Evolutionary conservation across 2,329 filamentous ascomycete species (phyloP).

Genomic region (Colletotrichum magnum): DNA sequence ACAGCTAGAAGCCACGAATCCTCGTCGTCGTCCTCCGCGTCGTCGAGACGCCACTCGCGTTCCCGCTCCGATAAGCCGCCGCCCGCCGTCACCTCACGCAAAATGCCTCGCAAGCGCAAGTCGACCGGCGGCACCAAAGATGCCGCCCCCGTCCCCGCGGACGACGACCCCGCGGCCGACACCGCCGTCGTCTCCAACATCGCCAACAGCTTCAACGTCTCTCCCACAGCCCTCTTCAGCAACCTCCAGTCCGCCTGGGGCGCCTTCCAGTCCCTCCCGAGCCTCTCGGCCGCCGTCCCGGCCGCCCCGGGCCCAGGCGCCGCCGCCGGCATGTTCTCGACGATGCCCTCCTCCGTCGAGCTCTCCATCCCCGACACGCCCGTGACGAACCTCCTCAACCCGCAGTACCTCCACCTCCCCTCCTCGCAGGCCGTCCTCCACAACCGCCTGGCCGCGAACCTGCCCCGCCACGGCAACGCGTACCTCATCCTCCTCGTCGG

Average conservation of each 20-base stretch:
- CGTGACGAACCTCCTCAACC: slow-evolving; percentile 39
- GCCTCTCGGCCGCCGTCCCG: slow-evolving; percentile 13
- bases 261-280: slow-evolving; percentile 31
- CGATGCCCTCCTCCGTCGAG: slow-evolving; percentile 20
- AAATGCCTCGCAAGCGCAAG: slow-evolving; percentile 32
- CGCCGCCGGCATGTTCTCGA: background rate
- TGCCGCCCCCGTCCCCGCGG: background rate
- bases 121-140: slow-evolving; percentile 12
- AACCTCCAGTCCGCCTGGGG: slow-evolving; percentile 32
- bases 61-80: slow-evolving; percentile 18
- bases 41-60: slow-evolving; percentile 20
- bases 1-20: slow-evolving; percentile 21
- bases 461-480: slow-evolving; percentile 37
- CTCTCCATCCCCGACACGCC: slow-evolving; percentile 34
- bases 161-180: background rate
- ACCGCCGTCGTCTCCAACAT: background rate
- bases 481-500: slow-evolving; percentile 39
- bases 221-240: slow-evolving; percentile 20
- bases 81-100: background rate
- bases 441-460: slow-evolving; percentile 29
- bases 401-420: slow-evolving; percentile 30
- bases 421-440: slow-evolving; percentile 35
- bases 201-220: slow-evolving; percentile 15
- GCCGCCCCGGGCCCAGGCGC: background rate
- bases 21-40: slow-evolving; percentile 10